Conservation (phyloP, 192 early-diverging fungal species). For the Coemansia sp. region DNA sequence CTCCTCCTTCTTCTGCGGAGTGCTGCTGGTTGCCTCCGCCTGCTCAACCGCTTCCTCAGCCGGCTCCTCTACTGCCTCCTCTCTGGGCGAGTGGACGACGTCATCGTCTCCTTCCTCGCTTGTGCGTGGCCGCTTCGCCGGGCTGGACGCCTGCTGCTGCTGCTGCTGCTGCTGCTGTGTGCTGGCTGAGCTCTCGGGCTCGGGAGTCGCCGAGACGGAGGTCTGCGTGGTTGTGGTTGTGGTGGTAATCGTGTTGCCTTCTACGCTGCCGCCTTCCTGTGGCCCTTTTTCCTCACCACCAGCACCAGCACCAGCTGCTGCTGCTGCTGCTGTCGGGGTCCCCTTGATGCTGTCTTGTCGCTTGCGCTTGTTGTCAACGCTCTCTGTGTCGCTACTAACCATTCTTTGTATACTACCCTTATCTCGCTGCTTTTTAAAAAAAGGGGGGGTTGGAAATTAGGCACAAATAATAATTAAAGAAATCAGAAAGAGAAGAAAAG, state of each 20-base stretch:
- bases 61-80: too few relatives aligned
- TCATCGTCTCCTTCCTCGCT: conserved; percentile 32
- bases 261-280: too few relatives aligned
- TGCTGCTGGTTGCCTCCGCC: background rate
- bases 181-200: background rate
- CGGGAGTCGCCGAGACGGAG: background rate
- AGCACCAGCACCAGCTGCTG: background rate
- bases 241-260: too few relatives aligned
- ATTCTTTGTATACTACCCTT: too few relatives aligned
- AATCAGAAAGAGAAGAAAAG: conserved; percentile 13
- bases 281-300: too few relatives aligned
- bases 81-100: conserved; percentile 8
- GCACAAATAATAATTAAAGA: conserved; percentile 20
- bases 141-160: conserved; percentile 30
- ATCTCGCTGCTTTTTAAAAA: background rate
- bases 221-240: background rate
- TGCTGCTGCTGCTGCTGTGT: background rate
- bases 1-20: conserved; percentile 2
- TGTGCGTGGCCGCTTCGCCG: conserved; percentile 47
- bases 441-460: background rate
- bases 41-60: background rate
- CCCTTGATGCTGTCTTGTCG: conserved; percentile 48
- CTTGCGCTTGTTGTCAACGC: conserved; percentile 48
- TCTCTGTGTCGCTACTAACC: conserved; percentile 7
- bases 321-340: background rate